These are phyloP conservation scores for Eremothecium gossypii DNA, from an alignment of 1,139 yeast species.

Conservation along the genomic window DNA sequence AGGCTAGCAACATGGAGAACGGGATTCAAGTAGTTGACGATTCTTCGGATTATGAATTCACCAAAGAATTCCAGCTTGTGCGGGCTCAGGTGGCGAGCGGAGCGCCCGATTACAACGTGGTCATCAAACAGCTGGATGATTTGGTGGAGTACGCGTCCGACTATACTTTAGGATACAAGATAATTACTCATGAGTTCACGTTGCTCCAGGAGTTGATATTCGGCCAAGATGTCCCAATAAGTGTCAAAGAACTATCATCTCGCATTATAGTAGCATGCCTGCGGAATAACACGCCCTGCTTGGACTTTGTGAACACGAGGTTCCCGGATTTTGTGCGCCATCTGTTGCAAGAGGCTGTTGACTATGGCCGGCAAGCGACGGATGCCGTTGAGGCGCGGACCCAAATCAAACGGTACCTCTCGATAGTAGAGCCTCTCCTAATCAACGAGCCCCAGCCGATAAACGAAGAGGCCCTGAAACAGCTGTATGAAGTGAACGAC, in stretches of 20 bases:
- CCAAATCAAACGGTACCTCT: constrained; percentile 23
- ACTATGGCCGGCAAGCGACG: neutral
- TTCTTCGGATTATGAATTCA: constrained; percentile 17
- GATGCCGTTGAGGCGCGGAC: constrained; percentile 3
- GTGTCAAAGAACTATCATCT: constrained; percentile 38
- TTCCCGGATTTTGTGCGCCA: constrained; percentile 15
- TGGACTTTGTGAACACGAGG: constrained; percentile 24
- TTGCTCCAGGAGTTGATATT: constrained; percentile 15
- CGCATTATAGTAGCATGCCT: constrained; percentile 49
- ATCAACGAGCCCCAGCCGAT: constrained; percentile 8
- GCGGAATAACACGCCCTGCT: constrained; percentile 66
- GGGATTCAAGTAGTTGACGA: constrained; percentile 12
- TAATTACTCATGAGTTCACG: constrained; percentile 24
- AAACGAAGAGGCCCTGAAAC: constrained; percentile 12
- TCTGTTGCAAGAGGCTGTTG: constrained; percentile 11
- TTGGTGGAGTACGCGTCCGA: constrained; percentile 29
- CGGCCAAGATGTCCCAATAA: constrained; percentile 11
- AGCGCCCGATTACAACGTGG: constrained; percentile 14
- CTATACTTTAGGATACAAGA: constrained; percentile 27
- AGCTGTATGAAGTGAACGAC: constrained; percentile 18
- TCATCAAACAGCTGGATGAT: constrained; percentile 21
- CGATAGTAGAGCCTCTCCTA: constrained; percentile 20
- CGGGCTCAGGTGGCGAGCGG: constrained; percentile 6
- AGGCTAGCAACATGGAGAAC: constrained; percentile 12
- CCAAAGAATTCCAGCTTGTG: constrained; percentile 17